phyloP scores from a whole-genome alignment of 176 grass and related monocot species.

The Lolium perenne region DNA sequence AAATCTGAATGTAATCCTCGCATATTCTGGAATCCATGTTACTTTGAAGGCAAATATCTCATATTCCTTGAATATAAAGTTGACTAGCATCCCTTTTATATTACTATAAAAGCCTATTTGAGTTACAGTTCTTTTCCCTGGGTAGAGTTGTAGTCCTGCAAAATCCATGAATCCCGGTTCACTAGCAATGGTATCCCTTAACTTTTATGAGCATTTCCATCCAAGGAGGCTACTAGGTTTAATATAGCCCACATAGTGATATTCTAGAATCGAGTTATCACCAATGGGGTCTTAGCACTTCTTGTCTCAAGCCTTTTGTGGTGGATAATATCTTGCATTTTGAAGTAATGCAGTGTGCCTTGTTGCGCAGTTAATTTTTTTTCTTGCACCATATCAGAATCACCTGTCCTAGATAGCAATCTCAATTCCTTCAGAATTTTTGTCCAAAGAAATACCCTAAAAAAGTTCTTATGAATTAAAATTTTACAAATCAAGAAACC shows the following conservation, averaged over 20 bases:
- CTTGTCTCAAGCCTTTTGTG: not conserved
- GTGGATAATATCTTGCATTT: not conserved
- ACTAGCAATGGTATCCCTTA: not conserved
- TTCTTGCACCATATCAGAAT: conserved; percentile 2
- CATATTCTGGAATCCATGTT: not conserved
- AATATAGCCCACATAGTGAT: not conserved
- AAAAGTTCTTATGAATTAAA: not conserved
- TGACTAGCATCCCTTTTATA: not conserved
- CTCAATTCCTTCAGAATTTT: conserved; percentile 9
- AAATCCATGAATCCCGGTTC: not conserved
- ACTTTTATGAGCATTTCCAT: not conserved
- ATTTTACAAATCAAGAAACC: not conserved
- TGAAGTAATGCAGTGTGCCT: not conserved
- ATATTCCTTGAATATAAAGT: not conserved
- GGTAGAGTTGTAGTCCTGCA: not conserved
- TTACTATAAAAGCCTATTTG: not conserved
- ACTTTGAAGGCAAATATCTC: not conserved
- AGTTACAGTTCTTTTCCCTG: not conserved
- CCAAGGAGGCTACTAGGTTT: not conserved
- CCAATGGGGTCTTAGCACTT: not conserved
- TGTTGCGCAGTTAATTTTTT: not conserved
- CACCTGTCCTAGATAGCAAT: not conserved
- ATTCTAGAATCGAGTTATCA: not conserved
- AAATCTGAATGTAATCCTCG: not conserved
- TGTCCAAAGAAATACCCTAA: not conserved